Evolutionary conservation across 176 grass and related monocot species (phyloP), one percentile per base, ranked within the genome.

Genomic region (Saccharum spontaneum): DNA sequence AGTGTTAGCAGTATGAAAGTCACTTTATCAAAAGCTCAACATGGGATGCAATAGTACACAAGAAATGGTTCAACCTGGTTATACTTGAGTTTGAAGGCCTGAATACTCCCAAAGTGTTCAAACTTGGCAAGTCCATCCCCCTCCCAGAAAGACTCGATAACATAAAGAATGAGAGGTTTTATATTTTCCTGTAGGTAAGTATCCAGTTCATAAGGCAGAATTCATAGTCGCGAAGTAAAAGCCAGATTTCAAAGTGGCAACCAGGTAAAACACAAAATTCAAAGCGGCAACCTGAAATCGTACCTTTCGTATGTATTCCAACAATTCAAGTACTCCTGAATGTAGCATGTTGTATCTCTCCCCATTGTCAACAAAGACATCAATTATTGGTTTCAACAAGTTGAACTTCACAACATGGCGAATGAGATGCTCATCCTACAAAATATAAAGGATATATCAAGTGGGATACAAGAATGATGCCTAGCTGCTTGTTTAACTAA

Each of bases 231-330:
- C 22, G 54, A 55, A 75, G 40, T 75, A 26, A 28, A 69, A 59
- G 31, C 44, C 59, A 77, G 3, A 76, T 26, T 63, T 66, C 5
- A 22, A 70, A 72, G 43, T 52, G 50, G 30, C 24, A 76, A 69
- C 49, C 22, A 50, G 79, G n/a, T 71, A 67, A 67, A 60, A 60
- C 22, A 60, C 46, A 77, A 5, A 70, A 40, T 52, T 65, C 10
- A 33, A 69, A 65, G 65, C 30, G 40, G 31, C 24, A 76, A 84
- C 70, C 24, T 66, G 82, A 90, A 71, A 43, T 76, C 65, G 15
- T 89, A 99, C 97, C 97, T 94, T 99, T 16, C 94, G 88, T 76
- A 99, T 97, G 82, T 97, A 87, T 84, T 99, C 97, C 41, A 99
- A 81, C 69, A 99, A 80, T 83, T 99, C 97, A 1, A 99, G 91